Evolutionary conservation across 768 basidiomycete genomes (phyloP).

Genomic region (Basidioascus undulatus): DNA sequence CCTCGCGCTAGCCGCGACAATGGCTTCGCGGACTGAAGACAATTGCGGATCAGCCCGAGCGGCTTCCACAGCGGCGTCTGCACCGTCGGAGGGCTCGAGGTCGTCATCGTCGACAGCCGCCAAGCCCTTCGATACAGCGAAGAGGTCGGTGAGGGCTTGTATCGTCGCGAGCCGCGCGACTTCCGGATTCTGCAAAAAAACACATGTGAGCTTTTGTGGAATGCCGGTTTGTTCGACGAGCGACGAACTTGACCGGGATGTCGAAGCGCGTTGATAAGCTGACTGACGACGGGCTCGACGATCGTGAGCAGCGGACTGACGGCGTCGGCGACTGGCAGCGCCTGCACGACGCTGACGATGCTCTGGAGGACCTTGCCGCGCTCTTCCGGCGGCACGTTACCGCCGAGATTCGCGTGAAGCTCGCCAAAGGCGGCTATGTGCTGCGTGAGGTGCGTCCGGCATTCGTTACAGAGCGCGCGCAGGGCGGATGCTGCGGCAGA

Average conservation of each 20-base stretch:
- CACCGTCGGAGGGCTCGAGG: slow-evolving; percentile 27
- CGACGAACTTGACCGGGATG: too few relatives aligned
- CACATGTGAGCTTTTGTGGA: too few relatives aligned
- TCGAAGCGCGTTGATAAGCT: too few relatives aligned
- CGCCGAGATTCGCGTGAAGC: slow-evolving; percentile 48
- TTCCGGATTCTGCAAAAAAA: too few relatives aligned
- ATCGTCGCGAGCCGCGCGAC: too few relatives aligned
- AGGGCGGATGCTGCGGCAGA: slow-evolving; percentile 54
- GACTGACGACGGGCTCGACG: slow-evolving; percentile 45
- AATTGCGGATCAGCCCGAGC: slow-evolving; percentile 42
- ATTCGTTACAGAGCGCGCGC: slow-evolving; percentile 70
- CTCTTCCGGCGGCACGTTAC: too few relatives aligned
- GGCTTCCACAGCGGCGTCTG: slow-evolving; percentile 30
- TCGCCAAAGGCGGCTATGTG: slow-evolving; percentile 68
- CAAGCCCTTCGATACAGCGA: too few relatives aligned
- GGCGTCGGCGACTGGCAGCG: slow-evolving; percentile 50
- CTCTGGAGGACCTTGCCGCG: slow-evolving; percentile 76
- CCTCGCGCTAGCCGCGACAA: slow-evolving; percentile 34
- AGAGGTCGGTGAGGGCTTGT: too few relatives aligned
- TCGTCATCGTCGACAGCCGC: slow-evolving; percentile 29
- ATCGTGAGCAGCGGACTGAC: slow-evolving; percentile 61
- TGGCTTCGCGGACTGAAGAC: slow-evolving; percentile 36
- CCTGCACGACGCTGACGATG: slow-evolving; percentile 81
- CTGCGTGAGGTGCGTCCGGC: slow-evolving; percentile 53
- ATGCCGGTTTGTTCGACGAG: too few relatives aligned